A percentile compares a stretch with the other conserved stretches of the same genome.
Evolutionary conservation across 768 basidiomycete species (phyloP).

Genomic region (Heimioporus sp.): DNA sequence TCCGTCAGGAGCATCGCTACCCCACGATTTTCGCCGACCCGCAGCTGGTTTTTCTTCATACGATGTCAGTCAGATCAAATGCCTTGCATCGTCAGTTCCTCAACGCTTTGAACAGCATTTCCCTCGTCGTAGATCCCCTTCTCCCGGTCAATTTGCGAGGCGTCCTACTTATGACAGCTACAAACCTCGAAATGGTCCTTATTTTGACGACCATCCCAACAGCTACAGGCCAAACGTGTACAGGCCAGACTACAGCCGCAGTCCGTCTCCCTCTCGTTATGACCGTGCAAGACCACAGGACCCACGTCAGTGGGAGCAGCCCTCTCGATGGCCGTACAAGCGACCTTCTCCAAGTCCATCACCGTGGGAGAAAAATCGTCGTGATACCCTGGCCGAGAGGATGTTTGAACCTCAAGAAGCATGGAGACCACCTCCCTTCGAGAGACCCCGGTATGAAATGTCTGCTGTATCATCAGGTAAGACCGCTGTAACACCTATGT

Average conservation of each 20-base stretch:
- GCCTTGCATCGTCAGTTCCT: constrained; percentile 13
- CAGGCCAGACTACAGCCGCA: constrained; percentile 41
- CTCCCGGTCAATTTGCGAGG: constrained; percentile 47
- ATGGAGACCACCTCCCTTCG: constrained; percentile 62
- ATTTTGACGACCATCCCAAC: constrained; percentile 42
- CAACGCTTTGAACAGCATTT: constrained; percentile 23
- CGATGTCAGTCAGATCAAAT: constrained; percentile 32
- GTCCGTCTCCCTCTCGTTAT: constrained; percentile 55
- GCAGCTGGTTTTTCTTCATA: constrained; percentile 21
- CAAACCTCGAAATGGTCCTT: constrained; percentile 37
- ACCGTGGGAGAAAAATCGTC: constrained; percentile 31
- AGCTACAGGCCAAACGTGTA: constrained; percentile 42
- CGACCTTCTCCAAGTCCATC: constrained; percentile 37
- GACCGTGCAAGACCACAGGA: constrained; percentile 39
- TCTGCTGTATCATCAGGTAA: constrained; percentile 31
- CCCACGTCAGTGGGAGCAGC: constrained; percentile 47
- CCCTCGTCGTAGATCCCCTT: constrained; percentile 45
- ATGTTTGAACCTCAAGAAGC: constrained; percentile 72
- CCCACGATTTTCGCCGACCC: constrained; percentile 29
- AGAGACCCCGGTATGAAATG: constrained; percentile 44
- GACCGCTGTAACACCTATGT: constrained; percentile 12
- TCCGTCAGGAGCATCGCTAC: constrained; percentile 22
- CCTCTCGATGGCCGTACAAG: constrained; percentile 44
- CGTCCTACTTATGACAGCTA: constrained; percentile 52
- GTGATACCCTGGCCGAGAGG: constrained; percentile 44